These are phyloP conservation scores for Ascoidea rubescens DNA, from an alignment of 805 yeast genomes.

Conservation along the genomic window DNA sequence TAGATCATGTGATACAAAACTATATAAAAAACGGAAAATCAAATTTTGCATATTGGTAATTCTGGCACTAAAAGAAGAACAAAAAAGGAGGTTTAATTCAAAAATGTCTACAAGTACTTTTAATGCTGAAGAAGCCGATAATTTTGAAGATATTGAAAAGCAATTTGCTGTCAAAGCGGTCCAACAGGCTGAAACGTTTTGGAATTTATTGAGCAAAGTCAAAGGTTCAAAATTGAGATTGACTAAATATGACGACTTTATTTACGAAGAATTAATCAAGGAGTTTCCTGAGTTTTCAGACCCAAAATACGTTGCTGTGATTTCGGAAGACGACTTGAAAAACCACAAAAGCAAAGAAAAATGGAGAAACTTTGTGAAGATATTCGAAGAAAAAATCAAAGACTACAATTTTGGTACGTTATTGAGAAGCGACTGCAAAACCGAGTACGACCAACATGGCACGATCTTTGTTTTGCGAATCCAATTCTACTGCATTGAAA, in stretches of 20 bases:
- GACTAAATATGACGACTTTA: slow-evolving; percentile 60
- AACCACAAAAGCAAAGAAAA: slow-evolving; percentile 62
- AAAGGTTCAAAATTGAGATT: slow-evolving; percentile 71
- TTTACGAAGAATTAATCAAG: slow-evolving; percentile 41
- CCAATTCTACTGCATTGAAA: slow-evolving; percentile 91
- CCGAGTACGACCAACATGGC: slow-evolving; percentile 69
- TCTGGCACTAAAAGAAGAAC: too few relatives aligned
- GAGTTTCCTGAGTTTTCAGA: slow-evolving; percentile 83
- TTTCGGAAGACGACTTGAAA: slow-evolving; percentile 76
- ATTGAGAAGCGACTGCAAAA: slow-evolving; percentile 55
- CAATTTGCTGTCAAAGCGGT: slow-evolving; percentile 98
- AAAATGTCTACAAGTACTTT: slow-evolving; percentile 23
- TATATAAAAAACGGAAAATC: too few relatives aligned
- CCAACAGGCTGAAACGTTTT: slow-evolving; percentile 87
- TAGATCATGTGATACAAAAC: too few relatives aligned
- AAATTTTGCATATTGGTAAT: too few relatives aligned
- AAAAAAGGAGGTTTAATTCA: not conserved
- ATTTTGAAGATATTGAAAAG: slow-evolving; percentile 89
- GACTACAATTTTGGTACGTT: slow-evolving; percentile 95
- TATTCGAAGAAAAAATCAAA: slow-evolving; percentile 66
- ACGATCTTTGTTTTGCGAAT: slow-evolving; percentile 86
- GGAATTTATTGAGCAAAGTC: slow-evolving; percentile 60
- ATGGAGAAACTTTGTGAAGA: slow-evolving; percentile 83
- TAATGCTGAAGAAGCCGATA: slow-evolving; percentile 85
- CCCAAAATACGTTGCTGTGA: slow-evolving; percentile 36